Evolutionary conservation across 257 asterid genomes (phyloP).

Genomic region (Buddleja alternifolia): DNA sequence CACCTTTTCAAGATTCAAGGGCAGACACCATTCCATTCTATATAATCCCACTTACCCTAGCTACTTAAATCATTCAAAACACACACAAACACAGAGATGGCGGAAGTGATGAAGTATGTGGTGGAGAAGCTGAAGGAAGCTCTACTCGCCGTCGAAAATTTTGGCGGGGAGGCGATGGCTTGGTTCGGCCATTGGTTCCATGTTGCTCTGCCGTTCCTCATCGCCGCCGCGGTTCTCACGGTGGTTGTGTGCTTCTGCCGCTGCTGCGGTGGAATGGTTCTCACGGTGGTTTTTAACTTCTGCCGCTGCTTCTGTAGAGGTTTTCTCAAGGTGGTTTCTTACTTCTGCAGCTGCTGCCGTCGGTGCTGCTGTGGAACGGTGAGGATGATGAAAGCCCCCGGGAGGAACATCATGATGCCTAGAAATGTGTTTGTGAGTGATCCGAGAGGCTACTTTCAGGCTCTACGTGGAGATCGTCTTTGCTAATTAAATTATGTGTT

Average conservation of each 20-base stretch:
- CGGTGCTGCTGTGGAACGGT: background rate
- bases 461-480: slow-evolving; percentile 36
- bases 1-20: too few relatives aligned
- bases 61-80: too few relatives aligned
- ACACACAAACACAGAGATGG: too few relatives aligned
- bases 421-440: slow-evolving; percentile 34
- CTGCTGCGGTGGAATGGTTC: too few relatives aligned
- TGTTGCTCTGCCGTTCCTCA: slow-evolving; percentile 15
- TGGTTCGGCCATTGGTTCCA: slow-evolving; percentile 42
- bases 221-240: background rate
- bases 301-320: too few relatives aligned
- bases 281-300: too few relatives aligned
- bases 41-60: too few relatives aligned
- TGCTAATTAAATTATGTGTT: too few relatives aligned
- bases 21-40: too few relatives aligned
- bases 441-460: slow-evolving; percentile 35
- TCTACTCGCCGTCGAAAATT: slow-evolving; percentile 3
- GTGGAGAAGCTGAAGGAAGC: slow-evolving; percentile 37
- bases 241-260: slow-evolving; percentile 31
- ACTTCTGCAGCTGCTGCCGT: slow-evolving; percentile 21
- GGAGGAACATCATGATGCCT: slow-evolving; percentile 34
- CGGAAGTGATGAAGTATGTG: slow-evolving; percentile 30
- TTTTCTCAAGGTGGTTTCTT: too few relatives aligned
- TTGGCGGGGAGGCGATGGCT: slow-evolving; percentile 22
- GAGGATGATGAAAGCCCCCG: slow-evolving; percentile 55